Evolutionary conservation across 768 basidiomycete species (phyloP).

Genomic region (Russula sp.): DNA sequence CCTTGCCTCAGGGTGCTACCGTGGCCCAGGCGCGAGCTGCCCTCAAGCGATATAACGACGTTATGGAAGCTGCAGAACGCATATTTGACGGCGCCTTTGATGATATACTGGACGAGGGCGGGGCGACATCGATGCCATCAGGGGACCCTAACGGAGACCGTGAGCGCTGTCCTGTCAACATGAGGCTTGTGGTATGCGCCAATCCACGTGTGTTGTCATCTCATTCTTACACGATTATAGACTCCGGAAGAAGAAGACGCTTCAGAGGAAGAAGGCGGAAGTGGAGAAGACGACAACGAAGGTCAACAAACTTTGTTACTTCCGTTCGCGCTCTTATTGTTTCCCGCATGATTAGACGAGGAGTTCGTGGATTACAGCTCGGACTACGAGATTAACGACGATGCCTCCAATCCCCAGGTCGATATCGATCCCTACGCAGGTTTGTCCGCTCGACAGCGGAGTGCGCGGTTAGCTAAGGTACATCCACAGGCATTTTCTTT

Average conservation of each 20-base stretch:
- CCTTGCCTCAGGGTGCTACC: conserved; percentile 66
- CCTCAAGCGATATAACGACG: conserved; percentile 75
- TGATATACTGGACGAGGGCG: conserved; percentile 55
- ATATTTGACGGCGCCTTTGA: conserved; percentile 84
- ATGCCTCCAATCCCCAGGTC: conserved; percentile 36
- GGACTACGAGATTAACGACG: conserved; percentile 52
- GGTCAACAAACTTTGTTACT: conserved; percentile 30
- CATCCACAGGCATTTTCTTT: conserved; percentile 74
- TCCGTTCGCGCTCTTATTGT: not conserved
- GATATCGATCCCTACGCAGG: conserved; percentile 90
- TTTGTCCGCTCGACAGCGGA: conserved; percentile 28
- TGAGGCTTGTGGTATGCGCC: conserved; percentile 17
- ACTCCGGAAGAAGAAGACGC: conserved; percentile 55
- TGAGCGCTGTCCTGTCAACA: not conserved
- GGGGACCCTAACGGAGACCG: conserved; percentile 6
- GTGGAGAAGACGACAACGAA: conserved; percentile 49
- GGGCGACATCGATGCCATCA: conserved; percentile 25
- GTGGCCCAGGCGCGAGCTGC: conserved; percentile 77
- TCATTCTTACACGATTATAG: conserved; percentile 31
- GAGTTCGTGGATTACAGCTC: conserved; percentile 80
- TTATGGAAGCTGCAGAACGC: conserved; percentile 85
- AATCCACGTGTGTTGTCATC: conserved; percentile 1
- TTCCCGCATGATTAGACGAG: conserved; percentile 32
- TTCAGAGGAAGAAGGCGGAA: conserved; percentile 43
- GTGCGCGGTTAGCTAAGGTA: conserved; percentile 11